phyloP scores from a whole-genome alignment of 257 asterid species.

The Orobanche coerulescens region DNA sequence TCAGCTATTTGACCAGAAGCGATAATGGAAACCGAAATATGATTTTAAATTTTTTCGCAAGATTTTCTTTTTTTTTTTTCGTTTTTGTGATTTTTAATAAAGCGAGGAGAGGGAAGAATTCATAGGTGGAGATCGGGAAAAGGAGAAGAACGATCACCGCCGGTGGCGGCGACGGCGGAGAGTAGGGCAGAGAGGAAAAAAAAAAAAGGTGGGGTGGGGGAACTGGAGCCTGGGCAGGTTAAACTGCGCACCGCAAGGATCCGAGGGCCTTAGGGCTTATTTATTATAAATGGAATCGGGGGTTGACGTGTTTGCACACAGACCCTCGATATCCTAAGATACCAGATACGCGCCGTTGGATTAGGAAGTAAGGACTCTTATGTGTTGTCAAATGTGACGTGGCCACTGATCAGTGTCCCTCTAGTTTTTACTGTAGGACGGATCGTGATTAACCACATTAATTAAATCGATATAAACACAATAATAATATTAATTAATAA shows the following conservation, averaged over 20 bases:
- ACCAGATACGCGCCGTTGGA: constrained; percentile 31
- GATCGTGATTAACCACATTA: no score
- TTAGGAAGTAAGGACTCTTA: constrained; percentile 22
- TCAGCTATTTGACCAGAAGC: constrained; percentile 19
- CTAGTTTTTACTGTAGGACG: no score
- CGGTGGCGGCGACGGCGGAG: constrained; percentile 47
- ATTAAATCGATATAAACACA: no score
- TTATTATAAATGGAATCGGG: constrained; percentile 1
- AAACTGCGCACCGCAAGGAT: constrained; percentile 26
- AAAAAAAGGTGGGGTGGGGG: constrained; percentile 10
- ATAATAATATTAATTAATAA: no score
- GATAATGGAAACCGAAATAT: constrained; percentile 27
- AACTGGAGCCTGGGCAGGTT: no score
- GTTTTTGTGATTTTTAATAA: constrained; percentile 23
- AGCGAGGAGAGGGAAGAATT: constrained; percentile 57
- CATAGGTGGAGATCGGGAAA: constrained; percentile 39
- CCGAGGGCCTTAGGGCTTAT: neutral
- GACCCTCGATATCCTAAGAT: constrained; percentile 29
- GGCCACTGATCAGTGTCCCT: neutral
- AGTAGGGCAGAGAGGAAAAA: constrained; percentile 5
- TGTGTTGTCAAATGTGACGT: constrained; percentile 9
- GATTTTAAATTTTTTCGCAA: constrained; percentile 20
- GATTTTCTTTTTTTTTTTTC: constrained; percentile 28
- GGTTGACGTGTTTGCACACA: constrained; percentile 22
- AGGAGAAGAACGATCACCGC: constrained; percentile 27